Evolutionary conservation across 202 grass and related monocot genomes (phyloP), one percentile per base, ranked within the genome.

Genomic region (Zoysia matrella): DNA sequence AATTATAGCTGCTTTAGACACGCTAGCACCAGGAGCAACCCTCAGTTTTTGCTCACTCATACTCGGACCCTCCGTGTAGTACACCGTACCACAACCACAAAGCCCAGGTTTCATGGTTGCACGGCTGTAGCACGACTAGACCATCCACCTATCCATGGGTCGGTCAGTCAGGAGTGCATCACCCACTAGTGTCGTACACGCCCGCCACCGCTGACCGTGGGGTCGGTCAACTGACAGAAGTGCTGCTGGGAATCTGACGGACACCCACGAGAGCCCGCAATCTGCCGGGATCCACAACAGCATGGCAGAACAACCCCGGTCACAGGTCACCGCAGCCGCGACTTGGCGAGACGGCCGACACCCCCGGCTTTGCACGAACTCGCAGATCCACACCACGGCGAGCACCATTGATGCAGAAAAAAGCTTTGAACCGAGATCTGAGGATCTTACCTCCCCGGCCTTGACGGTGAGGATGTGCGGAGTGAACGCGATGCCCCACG

Each of bases 391-490:
- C 61, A 63, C 8, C 39, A 77, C 39, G 65, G 57, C 43, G 18
- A 44, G 16, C 2, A 57, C 62, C 47, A 48, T 46, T 13, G 64
- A 79, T 67, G 76, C 51, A 72, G 52, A 60, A 48, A 65, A 53
- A 73, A 56, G 51, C 10, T 11, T 56, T 52, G 36, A 72, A 66
- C 12, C 62, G 2, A 86, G 88, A 90, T 90, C 74, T 79, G 74
- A 45, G 41, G 44, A 36, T 56, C 58, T 72, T 95, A 91, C 95
- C 95, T 98, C 95, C 61, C 95, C 95, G 64, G 92, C 86, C 84
- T 94, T 94, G 70, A 98, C 95, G 71, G 74, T 81, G 69, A 98
- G 86, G 67, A 98, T 89, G 86, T 98, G 95, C 45, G 95, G 91
- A 9, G 94, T 97, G 76, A 97, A 97, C 60, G 91, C 88, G 79